phyloP scores from a whole-genome alignment of 176 grass and related monocot species.

The Carex cristatella region DNA sequence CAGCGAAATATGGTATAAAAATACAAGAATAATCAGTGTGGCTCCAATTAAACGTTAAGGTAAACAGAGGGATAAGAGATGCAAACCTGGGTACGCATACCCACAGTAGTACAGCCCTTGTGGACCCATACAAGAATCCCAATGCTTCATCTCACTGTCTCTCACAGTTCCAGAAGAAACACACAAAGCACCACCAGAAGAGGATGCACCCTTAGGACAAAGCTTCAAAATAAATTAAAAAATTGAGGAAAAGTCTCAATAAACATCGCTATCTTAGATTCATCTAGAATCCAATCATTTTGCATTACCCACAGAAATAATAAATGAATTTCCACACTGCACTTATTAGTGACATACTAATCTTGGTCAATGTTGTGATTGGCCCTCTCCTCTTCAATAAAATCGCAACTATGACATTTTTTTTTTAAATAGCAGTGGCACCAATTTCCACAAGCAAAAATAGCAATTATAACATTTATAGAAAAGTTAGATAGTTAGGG shows the following conservation, averaged over 20 bases:
- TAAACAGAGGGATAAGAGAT: not conserved
- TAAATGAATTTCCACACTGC: not conserved
- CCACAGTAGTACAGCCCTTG: constrained; percentile 73
- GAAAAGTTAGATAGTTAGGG: not conserved
- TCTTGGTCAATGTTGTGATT: not conserved
- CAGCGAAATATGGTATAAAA: not conserved
- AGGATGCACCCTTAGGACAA: constrained; percentile 49
- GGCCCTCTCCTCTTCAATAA: not conserved
- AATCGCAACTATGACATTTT: not conserved
- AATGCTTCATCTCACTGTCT: constrained; percentile 49
- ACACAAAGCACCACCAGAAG: constrained; percentile 68
- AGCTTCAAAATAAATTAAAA: constrained; percentile 25
- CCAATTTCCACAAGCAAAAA: not conserved
- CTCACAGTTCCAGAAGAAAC: constrained; percentile 61
- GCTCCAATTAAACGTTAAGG: not conserved
- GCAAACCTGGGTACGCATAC: constrained; percentile 78
- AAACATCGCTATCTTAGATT: constrained; percentile 31
- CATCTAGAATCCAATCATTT: not conserved
- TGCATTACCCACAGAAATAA: not conserved
- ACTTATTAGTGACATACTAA: not conserved
- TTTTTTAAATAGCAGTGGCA: not conserved
- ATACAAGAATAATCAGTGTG: not conserved
- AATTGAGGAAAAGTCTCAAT: not conserved
- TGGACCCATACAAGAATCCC: constrained; percentile 42
- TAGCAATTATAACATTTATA: not conserved